phyloP scores from a whole-genome alignment of 306 rosid genomes.

The Hippophae rhamnoides region DNA sequence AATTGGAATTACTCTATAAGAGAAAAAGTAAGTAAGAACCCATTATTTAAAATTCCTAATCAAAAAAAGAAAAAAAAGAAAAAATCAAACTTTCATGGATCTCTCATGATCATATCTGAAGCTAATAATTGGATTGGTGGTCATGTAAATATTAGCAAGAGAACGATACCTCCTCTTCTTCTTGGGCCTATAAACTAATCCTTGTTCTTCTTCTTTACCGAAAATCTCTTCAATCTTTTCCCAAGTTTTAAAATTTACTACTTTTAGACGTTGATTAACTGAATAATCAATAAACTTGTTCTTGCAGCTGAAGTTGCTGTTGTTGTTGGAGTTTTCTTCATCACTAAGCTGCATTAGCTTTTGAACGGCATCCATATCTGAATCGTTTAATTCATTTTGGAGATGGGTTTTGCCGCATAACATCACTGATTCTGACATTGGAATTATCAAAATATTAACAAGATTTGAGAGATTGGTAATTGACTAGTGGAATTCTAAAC shows the following conservation, averaged over 20 bases:
- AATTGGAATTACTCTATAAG: no score
- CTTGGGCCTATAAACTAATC: background rate
- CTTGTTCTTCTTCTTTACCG: slow-evolving; percentile 31
- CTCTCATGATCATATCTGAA: no score
- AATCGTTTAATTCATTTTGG: slow-evolving; percentile 18
- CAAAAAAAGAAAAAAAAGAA: no score
- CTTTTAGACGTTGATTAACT: background rate
- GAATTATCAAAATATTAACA: background rate
- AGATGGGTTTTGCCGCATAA: background rate
- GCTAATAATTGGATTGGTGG: slow-evolving; percentile 6
- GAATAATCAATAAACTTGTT: no score
- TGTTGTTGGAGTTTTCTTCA: slow-evolving; percentile 24
- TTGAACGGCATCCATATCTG: slow-evolving; percentile 33
- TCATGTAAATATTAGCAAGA: slow-evolving; percentile 35
- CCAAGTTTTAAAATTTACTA: slow-evolving; percentile 7
- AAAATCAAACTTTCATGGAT: no score
- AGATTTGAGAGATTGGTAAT: background rate
- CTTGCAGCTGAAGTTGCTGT: slow-evolving; percentile 6
- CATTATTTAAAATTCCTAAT: no score
- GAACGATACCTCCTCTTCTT: slow-evolving; percentile 42
- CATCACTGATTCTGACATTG: slow-evolving; percentile 13
- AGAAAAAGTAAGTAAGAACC: no score
- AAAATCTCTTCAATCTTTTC: slow-evolving; percentile 41
- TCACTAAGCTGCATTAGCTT: slow-evolving; percentile 49
- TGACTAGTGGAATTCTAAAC: background rate